These are phyloP conservation scores for Fraxinus excelsior DNA, from an alignment of 257 asterid species.

Conservation along the genomic window DNA sequence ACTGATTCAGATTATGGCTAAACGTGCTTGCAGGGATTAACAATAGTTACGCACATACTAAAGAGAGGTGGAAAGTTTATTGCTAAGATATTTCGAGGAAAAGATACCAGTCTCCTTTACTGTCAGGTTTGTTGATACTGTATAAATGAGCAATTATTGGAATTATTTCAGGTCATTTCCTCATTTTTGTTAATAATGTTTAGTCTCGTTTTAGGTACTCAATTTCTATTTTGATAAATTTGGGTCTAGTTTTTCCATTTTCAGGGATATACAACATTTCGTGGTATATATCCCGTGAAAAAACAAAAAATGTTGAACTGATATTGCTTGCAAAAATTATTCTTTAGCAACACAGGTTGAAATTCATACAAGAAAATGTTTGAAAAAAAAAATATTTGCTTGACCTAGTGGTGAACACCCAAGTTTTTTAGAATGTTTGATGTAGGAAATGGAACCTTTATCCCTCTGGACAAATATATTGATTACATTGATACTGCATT, in stretches of 20 bases:
- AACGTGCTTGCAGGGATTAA: constrained; percentile 76
- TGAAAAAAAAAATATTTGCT: not conserved
- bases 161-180: constrained; percentile 11
- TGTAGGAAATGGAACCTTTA: not conserved
- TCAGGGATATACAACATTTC: not conserved
- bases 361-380: not conserved
- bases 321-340: not conserved
- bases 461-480: not conserved
- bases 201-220: not conserved
- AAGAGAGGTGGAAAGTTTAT: constrained; percentile 87
- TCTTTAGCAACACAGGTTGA: not conserved
- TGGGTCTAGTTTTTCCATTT: not conserved
- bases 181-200: not conserved
- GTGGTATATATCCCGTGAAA: not conserved
- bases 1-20: constrained; percentile 29
- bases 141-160: constrained; percentile 12
- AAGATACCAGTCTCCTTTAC: constrained; percentile 93
- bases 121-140: constrained; percentile 64
- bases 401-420: not conserved
- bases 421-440: not conserved
- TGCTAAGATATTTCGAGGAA: constrained; percentile 96
- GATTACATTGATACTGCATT: not conserved
- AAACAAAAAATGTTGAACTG: not conserved
- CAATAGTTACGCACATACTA: constrained; percentile 92
- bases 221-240: not conserved